A percentile compares a stretch with the other conserved stretches of the same genome.
Conservation (phyloP, 805 yeast species). For the Starmera caribaea region DNA sequence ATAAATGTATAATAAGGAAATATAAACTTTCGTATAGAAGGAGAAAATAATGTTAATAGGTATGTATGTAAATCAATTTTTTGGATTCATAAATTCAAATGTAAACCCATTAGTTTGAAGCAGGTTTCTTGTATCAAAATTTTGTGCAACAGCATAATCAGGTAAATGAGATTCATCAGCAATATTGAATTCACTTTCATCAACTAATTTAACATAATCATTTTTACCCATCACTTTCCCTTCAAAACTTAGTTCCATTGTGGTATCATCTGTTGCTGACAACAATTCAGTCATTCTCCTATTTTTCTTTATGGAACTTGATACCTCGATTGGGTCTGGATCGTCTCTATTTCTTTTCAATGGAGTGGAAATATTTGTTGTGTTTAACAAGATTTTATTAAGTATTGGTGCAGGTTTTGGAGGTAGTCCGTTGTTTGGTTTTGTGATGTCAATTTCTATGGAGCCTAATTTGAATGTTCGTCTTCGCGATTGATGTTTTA, state of each 20-base stretch:
- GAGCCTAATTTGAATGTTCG: slow-evolving; percentile 11
- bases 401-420: slow-evolving; percentile 1
- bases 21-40: background rate
- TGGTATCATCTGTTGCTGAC: slow-evolving; percentile 8
- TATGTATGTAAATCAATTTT: slow-evolving; percentile 7
- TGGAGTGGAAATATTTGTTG: slow-evolving; percentile 8
- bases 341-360: slow-evolving; percentile 21
- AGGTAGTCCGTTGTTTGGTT: slow-evolving; percentile 4
- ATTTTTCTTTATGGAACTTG: slow-evolving; percentile 17
- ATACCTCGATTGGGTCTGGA: slow-evolving; percentile 13
- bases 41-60: background rate
- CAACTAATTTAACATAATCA: slow-evolving; percentile 31
- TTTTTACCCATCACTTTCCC: slow-evolving; percentile 35
- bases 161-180: slow-evolving; percentile 15
- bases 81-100: slow-evolving; percentile 8
- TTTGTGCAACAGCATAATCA: slow-evolving; percentile 3
- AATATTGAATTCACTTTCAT: slow-evolving; percentile 24
- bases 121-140: slow-evolving; percentile 15
- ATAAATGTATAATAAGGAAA: no score
- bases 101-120: slow-evolving; percentile 16
- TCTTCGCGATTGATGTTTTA: slow-evolving; percentile 4
- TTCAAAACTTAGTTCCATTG: slow-evolving; percentile 33
- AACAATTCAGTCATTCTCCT: slow-evolving; percentile 11
- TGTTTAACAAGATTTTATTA: slow-evolving; percentile 5
- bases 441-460: slow-evolving; percentile 8